A percentile compares a stretch with the other conserved stretches of the same genome.
Evolutionary conservation across 345 rosid species (phyloP).

Genomic region (Sonneratia caseolaris): DNA sequence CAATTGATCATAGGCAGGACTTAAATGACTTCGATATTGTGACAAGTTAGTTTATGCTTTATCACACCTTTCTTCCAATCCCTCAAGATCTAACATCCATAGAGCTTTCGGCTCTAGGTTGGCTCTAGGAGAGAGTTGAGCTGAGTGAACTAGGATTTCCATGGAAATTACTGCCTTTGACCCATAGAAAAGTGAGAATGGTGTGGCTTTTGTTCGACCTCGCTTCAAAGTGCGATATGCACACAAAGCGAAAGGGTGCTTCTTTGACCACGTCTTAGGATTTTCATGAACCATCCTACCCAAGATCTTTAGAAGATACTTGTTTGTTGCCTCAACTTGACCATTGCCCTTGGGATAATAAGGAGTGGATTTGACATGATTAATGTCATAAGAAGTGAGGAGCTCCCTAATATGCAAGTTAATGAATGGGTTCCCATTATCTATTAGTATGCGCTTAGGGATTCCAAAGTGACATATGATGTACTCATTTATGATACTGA

Average conservation of each 20-base stretch:
- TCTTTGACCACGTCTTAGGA: background rate
- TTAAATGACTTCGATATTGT: background rate
- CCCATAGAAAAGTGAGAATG: background rate
- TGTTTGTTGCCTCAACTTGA: background rate
- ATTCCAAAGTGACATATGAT: background rate
- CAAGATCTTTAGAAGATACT: background rate
- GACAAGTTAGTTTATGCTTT: background rate
- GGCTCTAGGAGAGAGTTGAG: background rate
- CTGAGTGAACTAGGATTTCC: background rate
- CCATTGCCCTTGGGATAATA: background rate
- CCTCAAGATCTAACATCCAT: background rate
- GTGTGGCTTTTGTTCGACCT: too few relatives aligned
- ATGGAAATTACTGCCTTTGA: background rate
- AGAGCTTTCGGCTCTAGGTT: background rate
- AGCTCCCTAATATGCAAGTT: background rate
- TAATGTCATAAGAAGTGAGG: background rate
- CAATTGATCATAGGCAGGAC: background rate
- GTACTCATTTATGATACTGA: background rate
- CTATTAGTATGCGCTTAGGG: background rate
- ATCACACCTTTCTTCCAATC: background rate
- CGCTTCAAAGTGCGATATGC: too few relatives aligned
- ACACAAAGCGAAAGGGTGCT: background rate
- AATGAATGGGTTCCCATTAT: background rate
- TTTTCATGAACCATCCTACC: background rate
- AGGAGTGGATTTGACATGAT: background rate